Conservation (phyloP, 768 basidiomycete species). For the Kwoniella pini region DNA sequence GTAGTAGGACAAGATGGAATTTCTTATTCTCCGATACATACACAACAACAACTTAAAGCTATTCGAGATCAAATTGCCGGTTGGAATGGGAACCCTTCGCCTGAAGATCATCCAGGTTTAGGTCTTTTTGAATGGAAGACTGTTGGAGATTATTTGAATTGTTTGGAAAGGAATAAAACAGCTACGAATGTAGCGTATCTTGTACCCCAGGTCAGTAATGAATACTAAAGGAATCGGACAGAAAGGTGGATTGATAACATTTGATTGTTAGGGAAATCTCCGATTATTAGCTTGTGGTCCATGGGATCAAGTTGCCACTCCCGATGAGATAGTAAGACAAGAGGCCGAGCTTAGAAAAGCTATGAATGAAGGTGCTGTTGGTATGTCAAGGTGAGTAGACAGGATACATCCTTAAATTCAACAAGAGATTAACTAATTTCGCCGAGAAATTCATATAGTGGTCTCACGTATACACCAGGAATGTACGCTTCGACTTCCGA, state of each 20-base stretch:
- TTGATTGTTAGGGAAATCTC: slow-evolving; percentile 42
- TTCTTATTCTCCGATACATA: slow-evolving; percentile 41
- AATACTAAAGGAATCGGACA: not conserved
- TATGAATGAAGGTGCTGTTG: slow-evolving; percentile 49
- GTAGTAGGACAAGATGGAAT: slow-evolving; percentile 53
- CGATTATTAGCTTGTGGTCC: slow-evolving; percentile 48
- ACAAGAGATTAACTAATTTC: no score
- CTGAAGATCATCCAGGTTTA: slow-evolving; percentile 33
- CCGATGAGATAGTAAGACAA: slow-evolving; percentile 40
- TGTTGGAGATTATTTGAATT: slow-evolving; percentile 43
- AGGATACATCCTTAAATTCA: not conserved
- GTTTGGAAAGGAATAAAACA: slow-evolving; percentile 43
- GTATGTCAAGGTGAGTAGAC: slow-evolving; percentile 47
- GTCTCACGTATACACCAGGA: slow-evolving; percentile 52
- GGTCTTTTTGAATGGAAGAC: slow-evolving; percentile 48
- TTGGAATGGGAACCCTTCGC: slow-evolving; percentile 50
- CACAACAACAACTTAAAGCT: slow-evolving; percentile 19
- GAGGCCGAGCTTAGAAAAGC: slow-evolving; percentile 31
- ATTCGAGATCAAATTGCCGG: slow-evolving; percentile 51
- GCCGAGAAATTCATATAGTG: slow-evolving; percentile 15
- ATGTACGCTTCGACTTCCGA: slow-evolving; percentile 53
- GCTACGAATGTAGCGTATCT: slow-evolving; percentile 50
- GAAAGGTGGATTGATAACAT: not conserved
- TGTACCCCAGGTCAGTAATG: slow-evolving; percentile 41
- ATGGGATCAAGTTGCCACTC: slow-evolving; percentile 32